A percentile compares a stretch with the other conserved stretches of the same genome.
Conservation (phyloP, 2,329 filamentous ascomycete genomes). For the Calycina herbarum region DNA sequence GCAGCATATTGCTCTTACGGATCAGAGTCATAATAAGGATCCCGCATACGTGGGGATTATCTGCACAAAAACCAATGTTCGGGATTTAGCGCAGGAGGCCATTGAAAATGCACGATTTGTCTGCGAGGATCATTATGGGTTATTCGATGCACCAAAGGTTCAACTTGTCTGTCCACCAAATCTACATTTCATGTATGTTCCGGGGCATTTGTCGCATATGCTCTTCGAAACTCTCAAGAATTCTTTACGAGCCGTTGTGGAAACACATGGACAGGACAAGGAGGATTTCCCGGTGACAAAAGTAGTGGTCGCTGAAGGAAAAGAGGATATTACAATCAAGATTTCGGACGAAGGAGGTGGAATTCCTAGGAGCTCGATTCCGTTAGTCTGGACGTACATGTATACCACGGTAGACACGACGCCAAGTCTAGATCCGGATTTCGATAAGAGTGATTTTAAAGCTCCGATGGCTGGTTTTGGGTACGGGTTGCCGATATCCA, state of each 20-base stretch:
- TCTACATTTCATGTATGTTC: conserved; percentile 99
- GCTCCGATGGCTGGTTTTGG: conserved; percentile 98
- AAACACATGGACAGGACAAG: conserved; percentile 91
- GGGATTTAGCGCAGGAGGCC: conserved; percentile 90
- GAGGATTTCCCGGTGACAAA: conserved; percentile 96
- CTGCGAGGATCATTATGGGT: conserved; percentile 95
- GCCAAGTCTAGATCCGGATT: conserved; percentile 91
- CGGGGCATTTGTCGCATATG: conserved; percentile 98
- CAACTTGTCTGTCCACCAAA: conserved; percentile 94
- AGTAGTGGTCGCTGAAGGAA: conserved; percentile 95
- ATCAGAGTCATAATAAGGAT: conserved; percentile 85
- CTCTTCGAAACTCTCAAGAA: conserved; percentile 99
- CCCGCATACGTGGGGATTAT: conserved; percentile 97
- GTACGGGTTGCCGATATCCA: conserved; percentile 93
- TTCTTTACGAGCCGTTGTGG: conserved; percentile 92
- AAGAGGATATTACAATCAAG: conserved; percentile 99
- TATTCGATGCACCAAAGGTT: conserved; percentile 95
- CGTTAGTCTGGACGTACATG: conserved; percentile 99
- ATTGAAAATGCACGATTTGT: conserved; percentile 99
- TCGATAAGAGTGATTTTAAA: conserved; percentile 99
- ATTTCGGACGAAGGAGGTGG: conserved; percentile 95
- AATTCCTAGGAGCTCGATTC: conserved; percentile 89
- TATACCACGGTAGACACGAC: conserved; percentile 98
- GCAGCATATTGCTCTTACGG: conserved; percentile 94
- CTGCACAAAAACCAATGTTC: conserved; percentile 97